These are phyloP conservation scores for Tetrapisispora iriomotensis DNA, from an alignment of 805 yeast genomes.

Conservation along the genomic window DNA sequence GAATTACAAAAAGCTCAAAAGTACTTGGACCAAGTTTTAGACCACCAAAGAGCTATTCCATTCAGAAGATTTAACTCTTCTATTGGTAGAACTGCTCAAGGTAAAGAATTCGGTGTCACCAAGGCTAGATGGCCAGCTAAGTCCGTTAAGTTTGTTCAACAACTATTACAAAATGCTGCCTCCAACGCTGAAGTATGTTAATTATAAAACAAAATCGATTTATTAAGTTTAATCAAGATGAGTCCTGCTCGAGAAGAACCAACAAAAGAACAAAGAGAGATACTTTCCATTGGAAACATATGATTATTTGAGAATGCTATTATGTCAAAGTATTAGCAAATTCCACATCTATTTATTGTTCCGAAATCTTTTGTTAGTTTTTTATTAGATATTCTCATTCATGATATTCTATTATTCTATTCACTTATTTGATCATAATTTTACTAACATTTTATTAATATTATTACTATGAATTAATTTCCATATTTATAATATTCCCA, in stretches of 20 bases:
- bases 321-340: no score
- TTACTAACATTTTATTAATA: neutral
- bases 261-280: no score
- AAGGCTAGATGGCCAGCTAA: conserved; percentile 99
- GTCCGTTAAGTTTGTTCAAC: conserved; percentile 92
- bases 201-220: no score
- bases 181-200: conserved; percentile 84
- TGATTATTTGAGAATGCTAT: no score
- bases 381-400: neutral
- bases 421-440: neutral
- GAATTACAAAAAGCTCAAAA: conserved; percentile 89
- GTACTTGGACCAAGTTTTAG: conserved; percentile 92
- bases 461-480: neutral
- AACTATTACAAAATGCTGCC: conserved; percentile 93
- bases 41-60: conserved; percentile 99
- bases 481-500: neutral
- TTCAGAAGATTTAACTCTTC: conserved; percentile 96
- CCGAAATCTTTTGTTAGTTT: no score
- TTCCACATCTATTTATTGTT: no score
- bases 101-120: conserved; percentile 99
- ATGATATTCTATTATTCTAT: neutral
- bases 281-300: no score
- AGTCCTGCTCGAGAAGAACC: no score
- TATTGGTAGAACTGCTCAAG: conserved; percentile 99
- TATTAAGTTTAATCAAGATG: no score